Conservation (phyloP, 1,284 basidiomycete genomes). For the Cryptococcus neoformans region DNA sequence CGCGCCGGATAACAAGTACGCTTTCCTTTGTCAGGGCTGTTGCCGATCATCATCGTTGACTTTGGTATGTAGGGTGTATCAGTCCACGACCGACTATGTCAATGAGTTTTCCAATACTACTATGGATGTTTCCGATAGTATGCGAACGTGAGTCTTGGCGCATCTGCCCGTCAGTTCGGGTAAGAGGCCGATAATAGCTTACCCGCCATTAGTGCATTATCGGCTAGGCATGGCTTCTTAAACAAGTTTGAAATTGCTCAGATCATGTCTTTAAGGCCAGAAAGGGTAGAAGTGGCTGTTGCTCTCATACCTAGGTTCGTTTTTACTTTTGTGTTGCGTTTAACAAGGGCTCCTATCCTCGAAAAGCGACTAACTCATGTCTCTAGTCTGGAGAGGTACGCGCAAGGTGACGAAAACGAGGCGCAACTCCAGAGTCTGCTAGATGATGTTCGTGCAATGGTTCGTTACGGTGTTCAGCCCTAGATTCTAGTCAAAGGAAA, state of each 20-base stretch:
- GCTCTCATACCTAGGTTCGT: constrained; percentile 45
- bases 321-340: not conserved
- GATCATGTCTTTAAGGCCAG: constrained; percentile 43
- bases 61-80: constrained; percentile 32
- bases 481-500: not conserved
- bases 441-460: constrained; percentile 35
- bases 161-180: not conserved
- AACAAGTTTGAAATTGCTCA: constrained; percentile 48
- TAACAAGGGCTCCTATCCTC: not conserved
- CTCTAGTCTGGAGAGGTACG: constrained; percentile 39
- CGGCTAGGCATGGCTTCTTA: constrained; percentile 31
- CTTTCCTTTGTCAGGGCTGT: not conserved
- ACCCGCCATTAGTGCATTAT: constrained; percentile 19
- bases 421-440: constrained; percentile 30
- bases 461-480: constrained; percentile 23
- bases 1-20: constrained; percentile 45
- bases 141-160: constrained; percentile 36
- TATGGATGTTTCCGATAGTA: constrained; percentile 28
- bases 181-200: not conserved
- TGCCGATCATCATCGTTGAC: too few relatives aligned
- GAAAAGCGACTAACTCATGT: not conserved
- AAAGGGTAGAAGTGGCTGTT: constrained; percentile 40
- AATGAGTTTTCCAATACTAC: constrained; percentile 37
- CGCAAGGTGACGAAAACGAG: constrained; percentile 31
- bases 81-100: constrained; percentile 37